phyloP scores from a whole-genome alignment of 192 early-diverging fungal species.

The Haplosporangium gracile region DNA sequence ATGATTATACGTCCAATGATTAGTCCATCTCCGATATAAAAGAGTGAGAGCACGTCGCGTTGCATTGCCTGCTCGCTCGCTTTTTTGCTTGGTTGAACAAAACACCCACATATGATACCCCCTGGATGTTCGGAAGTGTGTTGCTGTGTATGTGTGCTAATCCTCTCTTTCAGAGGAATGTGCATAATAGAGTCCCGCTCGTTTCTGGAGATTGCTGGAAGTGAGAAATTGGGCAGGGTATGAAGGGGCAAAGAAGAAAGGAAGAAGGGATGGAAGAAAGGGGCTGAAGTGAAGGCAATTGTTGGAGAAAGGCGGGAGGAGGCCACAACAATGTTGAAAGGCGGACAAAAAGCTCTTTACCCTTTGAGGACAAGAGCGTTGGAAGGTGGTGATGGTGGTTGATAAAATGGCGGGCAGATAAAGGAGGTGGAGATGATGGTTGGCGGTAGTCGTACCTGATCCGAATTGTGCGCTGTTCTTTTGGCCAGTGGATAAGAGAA shows the following conservation, averaged over 20 bases:
- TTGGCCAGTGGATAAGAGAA: neutral
- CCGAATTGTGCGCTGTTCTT: neutral
- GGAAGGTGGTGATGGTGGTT: neutral
- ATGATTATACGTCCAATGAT: conserved; percentile 9
- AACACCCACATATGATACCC: neutral
- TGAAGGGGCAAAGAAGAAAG: neutral
- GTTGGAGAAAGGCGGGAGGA: neutral
- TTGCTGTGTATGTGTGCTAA: no score
- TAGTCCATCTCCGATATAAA: neutral
- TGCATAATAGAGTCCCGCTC: neutral
- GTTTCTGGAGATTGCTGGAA: neutral
- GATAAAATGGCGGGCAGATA: neutral
- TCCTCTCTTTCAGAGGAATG: neutral
- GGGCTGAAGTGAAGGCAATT: neutral
- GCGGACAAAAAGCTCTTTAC: neutral
- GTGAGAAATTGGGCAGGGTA: neutral
- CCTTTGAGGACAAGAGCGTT: neutral
- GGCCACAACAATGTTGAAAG: neutral
- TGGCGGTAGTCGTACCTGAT: neutral
- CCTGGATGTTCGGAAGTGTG: neutral
- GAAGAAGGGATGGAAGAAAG: neutral
- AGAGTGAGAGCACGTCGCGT: neutral
- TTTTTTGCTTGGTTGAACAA: no score
- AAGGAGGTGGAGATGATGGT: neutral
- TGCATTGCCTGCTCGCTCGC: no score